Percentiles rank a stretch among this genome's conserved stretches.
These are phyloP conservation scores for Vanderwaltozyma polyspora DNA, from an alignment of 805 yeast species.

Conservation along the genomic window DNA sequence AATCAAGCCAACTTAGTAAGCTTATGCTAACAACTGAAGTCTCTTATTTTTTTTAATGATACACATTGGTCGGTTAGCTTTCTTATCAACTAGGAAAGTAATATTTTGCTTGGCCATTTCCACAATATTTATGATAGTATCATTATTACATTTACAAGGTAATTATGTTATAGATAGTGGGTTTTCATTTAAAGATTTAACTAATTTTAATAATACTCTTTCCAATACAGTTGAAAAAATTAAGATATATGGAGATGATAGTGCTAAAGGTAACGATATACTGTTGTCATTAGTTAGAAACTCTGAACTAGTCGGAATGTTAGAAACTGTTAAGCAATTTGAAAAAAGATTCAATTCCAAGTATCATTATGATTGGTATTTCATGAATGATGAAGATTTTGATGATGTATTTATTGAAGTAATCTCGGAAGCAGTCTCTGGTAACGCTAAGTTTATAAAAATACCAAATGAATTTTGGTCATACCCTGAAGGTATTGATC, in stretches of 20 bases:
- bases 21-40: too few relatives aligned
- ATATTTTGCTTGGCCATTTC: too few relatives aligned
- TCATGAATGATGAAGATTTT: conserved; percentile 61
- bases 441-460: conserved; percentile 49
- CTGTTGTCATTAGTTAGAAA: conserved; percentile 63
- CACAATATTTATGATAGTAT: too few relatives aligned
- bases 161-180: too few relatives aligned
- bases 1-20: too few relatives aligned
- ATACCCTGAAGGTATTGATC: conserved; percentile 56
- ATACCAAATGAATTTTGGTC: conserved; percentile 62
- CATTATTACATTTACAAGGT: too few relatives aligned
- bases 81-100: too few relatives aligned
- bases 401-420: conserved; percentile 40
- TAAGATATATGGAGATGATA: conserved; percentile 15
- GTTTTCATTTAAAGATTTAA: too few relatives aligned
- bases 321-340: conserved; percentile 48
- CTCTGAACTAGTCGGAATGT: conserved; percentile 44
- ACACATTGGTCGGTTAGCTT: too few relatives aligned
- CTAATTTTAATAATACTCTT: too few relatives aligned
- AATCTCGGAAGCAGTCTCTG: conserved; percentile 43
- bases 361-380: conserved; percentile 69
- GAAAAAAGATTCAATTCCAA: conserved; percentile 55
- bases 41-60: too few relatives aligned
- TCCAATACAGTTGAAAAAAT: too few relatives aligned
- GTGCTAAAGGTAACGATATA: conserved; percentile 47